Evolutionary conservation across 805 yeast genomes (phyloP).

Genomic region (Ogataea allantospora): DNA sequence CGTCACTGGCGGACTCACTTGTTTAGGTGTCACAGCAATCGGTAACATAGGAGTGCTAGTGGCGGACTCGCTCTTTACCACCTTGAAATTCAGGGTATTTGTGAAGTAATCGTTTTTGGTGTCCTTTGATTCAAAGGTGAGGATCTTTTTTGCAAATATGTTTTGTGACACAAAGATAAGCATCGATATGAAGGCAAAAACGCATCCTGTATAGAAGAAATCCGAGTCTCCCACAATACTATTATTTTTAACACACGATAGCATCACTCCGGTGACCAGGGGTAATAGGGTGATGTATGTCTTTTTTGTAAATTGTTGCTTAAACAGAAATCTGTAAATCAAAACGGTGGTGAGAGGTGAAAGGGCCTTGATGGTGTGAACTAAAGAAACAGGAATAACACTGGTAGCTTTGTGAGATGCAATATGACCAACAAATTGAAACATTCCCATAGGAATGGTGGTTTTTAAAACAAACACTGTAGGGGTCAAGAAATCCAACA

Average conservation of each 20-base stretch:
- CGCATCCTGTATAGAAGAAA: slow-evolving; percentile 40
- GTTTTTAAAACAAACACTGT: slow-evolving; percentile 51
- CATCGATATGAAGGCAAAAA: slow-evolving; percentile 55
- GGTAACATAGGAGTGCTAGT: slow-evolving; percentile 36
- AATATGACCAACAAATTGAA: slow-evolving; percentile 90
- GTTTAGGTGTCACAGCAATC: slow-evolving; percentile 29
- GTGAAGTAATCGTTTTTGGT: slow-evolving; percentile 28
- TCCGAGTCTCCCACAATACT: slow-evolving; percentile 24
- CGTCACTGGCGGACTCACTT: slow-evolving; percentile 26
- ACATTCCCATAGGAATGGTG: slow-evolving; percentile 91
- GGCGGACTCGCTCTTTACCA: slow-evolving; percentile 34
- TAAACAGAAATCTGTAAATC: slow-evolving; percentile 65
- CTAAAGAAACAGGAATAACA: slow-evolving; percentile 88
- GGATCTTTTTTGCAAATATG: slow-evolving; percentile 71
- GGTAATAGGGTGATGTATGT: slow-evolving; percentile 83
- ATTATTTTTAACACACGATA: slow-evolving; percentile 58
- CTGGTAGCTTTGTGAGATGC: slow-evolving; percentile 91
- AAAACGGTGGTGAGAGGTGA: slow-evolving; percentile 87
- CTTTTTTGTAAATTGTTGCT: slow-evolving; percentile 51
- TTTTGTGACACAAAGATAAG: slow-evolving; percentile 74
- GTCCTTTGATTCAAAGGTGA: slow-evolving; percentile 46
- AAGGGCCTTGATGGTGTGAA: slow-evolving; percentile 89
- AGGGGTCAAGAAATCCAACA: slow-evolving; percentile 51
- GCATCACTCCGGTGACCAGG: slow-evolving; percentile 78
- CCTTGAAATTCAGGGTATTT: slow-evolving; percentile 27